Percentiles rank a stretch among this genome's conserved stretches.
Evolutionary conservation across 257 asterid species (phyloP).

Genomic region (Nyctanthes arbortristis): DNA sequence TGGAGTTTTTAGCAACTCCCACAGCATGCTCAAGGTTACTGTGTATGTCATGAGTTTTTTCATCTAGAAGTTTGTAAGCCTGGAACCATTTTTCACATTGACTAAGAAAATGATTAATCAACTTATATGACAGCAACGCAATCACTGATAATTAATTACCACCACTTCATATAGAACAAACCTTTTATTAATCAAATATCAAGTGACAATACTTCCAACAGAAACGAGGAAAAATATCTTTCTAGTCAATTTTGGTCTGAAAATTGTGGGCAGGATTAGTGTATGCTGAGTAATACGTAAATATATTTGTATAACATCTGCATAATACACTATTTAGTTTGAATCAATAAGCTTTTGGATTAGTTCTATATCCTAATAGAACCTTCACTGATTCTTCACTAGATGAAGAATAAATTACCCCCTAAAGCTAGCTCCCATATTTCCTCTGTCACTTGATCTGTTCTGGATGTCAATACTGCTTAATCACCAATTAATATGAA

Average conservation of each 20-base stretch:
- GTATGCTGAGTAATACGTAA: background rate
- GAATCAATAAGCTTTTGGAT: background rate
- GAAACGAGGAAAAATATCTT: background rate
- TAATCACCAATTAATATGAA: background rate
- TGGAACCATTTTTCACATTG: slow-evolving; percentile 36
- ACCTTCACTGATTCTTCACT: background rate
- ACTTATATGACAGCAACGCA: background rate
- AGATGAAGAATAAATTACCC: background rate
- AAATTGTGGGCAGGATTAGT: background rate
- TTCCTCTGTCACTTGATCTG: background rate
- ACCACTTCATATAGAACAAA: background rate
- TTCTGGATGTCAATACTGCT: background rate
- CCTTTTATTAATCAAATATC: background rate
- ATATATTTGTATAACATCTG: background rate
- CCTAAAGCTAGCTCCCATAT: background rate
- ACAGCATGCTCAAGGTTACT: slow-evolving; percentile 49
- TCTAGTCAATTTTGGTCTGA: background rate
- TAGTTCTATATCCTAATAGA: background rate
- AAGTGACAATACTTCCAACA: background rate
- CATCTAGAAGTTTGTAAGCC: slow-evolving; percentile 41
- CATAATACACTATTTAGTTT: background rate
- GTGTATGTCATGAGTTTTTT: slow-evolving; percentile 30
- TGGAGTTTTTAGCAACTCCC: slow-evolving; percentile 42
- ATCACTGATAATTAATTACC: slow-evolving; percentile 11
- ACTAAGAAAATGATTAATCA: slow-evolving; percentile 25